A percentile compares a stretch with the other conserved stretches of the same genome.
Conservation (phyloP, 2,329 filamentous ascomycete species). For the Paracoccidioides lutzii region DNA sequence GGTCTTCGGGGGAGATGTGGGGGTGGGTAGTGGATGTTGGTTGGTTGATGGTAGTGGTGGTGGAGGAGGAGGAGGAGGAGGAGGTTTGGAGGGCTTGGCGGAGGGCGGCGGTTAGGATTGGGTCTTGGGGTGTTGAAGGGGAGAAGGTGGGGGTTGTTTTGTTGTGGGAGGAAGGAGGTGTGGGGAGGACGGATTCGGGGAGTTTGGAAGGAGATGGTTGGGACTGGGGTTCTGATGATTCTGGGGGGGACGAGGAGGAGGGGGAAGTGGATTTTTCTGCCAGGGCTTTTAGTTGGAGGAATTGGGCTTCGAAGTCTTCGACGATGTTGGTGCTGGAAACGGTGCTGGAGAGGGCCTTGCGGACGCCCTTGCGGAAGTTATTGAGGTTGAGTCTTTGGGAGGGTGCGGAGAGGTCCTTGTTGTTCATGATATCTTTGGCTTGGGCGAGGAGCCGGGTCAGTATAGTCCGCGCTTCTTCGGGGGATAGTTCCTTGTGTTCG, state of each 20-base stretch:
- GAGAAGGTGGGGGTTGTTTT: neutral
- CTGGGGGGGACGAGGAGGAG: neutral
- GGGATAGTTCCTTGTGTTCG: conserved; percentile 6
- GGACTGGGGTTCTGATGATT: neutral
- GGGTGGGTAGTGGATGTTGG: conserved; percentile 20
- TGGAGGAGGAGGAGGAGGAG: conserved; percentile 10
- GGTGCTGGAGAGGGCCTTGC: conserved; percentile 48
- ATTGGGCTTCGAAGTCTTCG: conserved; percentile 42
- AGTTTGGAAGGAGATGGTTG: neutral
- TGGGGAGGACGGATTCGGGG: conserved; percentile 1
- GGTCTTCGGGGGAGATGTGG: conserved; percentile 37
- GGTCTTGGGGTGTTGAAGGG: neutral
- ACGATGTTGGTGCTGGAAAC: conserved; percentile 31
- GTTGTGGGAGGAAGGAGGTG: neutral
- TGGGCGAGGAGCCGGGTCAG: conserved; percentile 44
- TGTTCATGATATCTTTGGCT: conserved; percentile 48
- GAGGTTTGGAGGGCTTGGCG: conserved; percentile 20
- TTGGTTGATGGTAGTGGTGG: no score
- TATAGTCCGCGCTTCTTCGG: conserved; percentile 27
- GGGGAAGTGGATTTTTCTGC: conserved; percentile 5
- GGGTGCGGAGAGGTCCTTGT: conserved; percentile 40
- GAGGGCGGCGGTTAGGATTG: conserved; percentile 16
- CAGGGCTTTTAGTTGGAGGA: conserved; percentile 37
- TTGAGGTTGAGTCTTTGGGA: conserved; percentile 66
- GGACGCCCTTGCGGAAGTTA: conserved; percentile 53